A percentile compares a stretch with the other conserved stretches of the same genome.
phyloP scores from a whole-genome alignment of 257 asterid genomes.

The Gynochthodes officinalis region DNA sequence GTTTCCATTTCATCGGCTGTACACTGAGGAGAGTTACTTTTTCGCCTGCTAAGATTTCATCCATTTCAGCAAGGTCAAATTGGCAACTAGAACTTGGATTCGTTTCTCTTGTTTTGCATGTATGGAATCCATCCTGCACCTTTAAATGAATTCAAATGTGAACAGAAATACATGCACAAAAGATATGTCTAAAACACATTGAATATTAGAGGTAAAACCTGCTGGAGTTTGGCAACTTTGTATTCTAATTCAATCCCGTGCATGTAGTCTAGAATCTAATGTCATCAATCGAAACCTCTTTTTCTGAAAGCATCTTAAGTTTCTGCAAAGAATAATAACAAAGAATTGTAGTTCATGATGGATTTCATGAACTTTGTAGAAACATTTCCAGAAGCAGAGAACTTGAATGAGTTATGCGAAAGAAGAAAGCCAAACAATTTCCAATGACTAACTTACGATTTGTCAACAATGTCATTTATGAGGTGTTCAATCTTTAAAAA shows the following conservation, averaged over 20 bases:
- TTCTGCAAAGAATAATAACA: slow-evolving; percentile 51
- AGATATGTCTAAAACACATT: neutral
- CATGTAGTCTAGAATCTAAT: slow-evolving; percentile 31
- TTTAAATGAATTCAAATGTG: neutral
- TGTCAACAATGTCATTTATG: too few relatives aligned
- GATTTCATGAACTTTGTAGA: neutral
- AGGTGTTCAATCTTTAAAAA: too few relatives aligned
- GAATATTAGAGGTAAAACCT: slow-evolving; percentile 16
- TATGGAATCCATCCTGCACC: slow-evolving; percentile 12
- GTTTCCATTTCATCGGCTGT: neutral
- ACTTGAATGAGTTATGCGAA: neutral
- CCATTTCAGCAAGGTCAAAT: neutral
- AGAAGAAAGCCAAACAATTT: too few relatives aligned
- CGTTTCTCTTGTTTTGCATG: neutral
- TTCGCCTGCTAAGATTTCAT: neutral
- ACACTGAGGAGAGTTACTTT: neutral
- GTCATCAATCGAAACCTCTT: slow-evolving; percentile 43
- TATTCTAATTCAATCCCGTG: slow-evolving; percentile 13
- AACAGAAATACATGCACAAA: neutral
- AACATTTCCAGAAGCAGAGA: neutral
- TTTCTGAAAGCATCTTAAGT: slow-evolving; percentile 71
- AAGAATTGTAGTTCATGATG: neutral
- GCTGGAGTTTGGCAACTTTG: slow-evolving; percentile 13
- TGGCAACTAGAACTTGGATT: neutral
- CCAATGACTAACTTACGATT: too few relatives aligned